These are phyloP conservation scores for Nicotiana paniculata DNA, from an alignment of 257 asterid genomes.

Conservation along the genomic window DNA sequence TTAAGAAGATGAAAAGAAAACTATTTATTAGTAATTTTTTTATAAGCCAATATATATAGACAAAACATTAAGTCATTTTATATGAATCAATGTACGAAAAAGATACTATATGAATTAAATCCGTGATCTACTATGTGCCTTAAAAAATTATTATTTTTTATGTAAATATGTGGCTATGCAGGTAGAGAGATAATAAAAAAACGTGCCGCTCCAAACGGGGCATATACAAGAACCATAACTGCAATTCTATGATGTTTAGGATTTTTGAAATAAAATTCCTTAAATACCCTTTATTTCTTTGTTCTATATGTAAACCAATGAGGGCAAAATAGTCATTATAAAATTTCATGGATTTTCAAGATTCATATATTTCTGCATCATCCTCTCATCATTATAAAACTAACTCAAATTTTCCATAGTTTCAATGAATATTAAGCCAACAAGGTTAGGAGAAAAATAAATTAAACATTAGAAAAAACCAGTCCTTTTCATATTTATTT, in stretches of 20 bases:
- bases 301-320: background rate
- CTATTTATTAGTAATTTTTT: too few relatives aligned
- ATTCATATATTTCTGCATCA: constrained; percentile 6
- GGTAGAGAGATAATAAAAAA: constrained; percentile 8
- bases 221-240: constrained; percentile 8
- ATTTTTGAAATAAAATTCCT: background rate
- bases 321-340: background rate
- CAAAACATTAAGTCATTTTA: too few relatives aligned
- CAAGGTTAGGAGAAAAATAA: background rate
- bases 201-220: constrained; percentile 16
- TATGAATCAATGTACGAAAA: too few relatives aligned
- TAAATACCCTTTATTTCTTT: background rate
- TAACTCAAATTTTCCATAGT: background rate
- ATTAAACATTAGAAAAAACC: background rate
- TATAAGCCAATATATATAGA: too few relatives aligned
- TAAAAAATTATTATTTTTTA: background rate
- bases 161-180: constrained; percentile 8
- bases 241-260: background rate
- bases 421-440: constrained; percentile 2
- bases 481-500: background rate
- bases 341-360: background rate
- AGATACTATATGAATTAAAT: background rate
- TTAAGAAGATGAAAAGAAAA: too few relatives aligned
- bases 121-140: background rate
- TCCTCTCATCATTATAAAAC: background rate